These are phyloP conservation scores for Brasenia schreberi DNA, from an alignment of 164 flowering plant genomes.

Conservation along the genomic window DNA sequence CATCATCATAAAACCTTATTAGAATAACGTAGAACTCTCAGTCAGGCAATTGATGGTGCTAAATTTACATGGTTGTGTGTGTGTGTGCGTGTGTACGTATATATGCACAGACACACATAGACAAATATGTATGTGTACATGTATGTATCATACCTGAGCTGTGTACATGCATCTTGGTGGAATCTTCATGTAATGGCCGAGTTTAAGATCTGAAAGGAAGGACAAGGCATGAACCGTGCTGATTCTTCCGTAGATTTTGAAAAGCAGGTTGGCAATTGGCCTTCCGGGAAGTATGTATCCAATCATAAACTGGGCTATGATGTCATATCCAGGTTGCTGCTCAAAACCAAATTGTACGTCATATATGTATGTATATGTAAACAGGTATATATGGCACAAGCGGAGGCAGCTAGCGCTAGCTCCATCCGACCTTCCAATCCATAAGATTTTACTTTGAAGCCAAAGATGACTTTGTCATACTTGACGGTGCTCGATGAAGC, in stretches of 20 bases:
- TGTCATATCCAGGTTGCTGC: constrained; percentile 98
- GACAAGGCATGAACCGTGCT: constrained; percentile 89
- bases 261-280: constrained; percentile 84
- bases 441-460: too few species aligned
- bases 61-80: background rate
- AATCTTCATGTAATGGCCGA: constrained; percentile 97
- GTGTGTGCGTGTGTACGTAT: background rate
- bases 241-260: constrained; percentile 94
- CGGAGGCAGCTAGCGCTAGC: too few species aligned
- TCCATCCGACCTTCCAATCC: too few species aligned
- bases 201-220: constrained; percentile 88
- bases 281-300: constrained; percentile 81
- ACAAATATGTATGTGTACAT: too few species aligned
- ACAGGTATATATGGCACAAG: background rate
- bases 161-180: constrained; percentile 91
- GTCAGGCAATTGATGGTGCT: background rate
- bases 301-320: constrained; percentile 87
- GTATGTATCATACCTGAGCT: constrained; percentile 52
- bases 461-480: too few species aligned
- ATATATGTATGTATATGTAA: background rate
- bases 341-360: background rate
- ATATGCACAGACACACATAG: too few species aligned
- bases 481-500: too few species aligned
- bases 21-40: too few species aligned
- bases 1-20: background rate